Conservation (phyloP, 2,329 filamentous ascomycete genomes). For the Aphanocladium album region DNA sequence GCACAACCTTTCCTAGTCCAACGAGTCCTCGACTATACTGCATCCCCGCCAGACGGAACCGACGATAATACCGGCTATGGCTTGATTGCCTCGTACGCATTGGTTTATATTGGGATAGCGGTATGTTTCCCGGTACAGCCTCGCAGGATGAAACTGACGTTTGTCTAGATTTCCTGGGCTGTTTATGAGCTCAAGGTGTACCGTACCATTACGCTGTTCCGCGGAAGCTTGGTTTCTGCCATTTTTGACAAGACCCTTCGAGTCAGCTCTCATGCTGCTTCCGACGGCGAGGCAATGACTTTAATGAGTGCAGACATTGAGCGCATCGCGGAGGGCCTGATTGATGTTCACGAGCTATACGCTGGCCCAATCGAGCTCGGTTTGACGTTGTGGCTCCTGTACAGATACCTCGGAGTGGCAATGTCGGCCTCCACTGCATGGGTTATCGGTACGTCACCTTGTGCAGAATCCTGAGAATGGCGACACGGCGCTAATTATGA, state of each 20-base stretch:
- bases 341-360: constrained; percentile 30
- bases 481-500: not conserved
- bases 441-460: constrained; percentile 15
- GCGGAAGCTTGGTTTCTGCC: constrained; percentile 34
- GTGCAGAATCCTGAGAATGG: not conserved
- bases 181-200: constrained; percentile 30
- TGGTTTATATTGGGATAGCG: constrained; percentile 36
- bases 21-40: constrained; percentile 26
- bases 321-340: constrained; percentile 23
- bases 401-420: constrained; percentile 20
- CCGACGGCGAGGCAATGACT: constrained; percentile 32
- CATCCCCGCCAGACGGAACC: constrained; percentile 20
- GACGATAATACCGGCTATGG: constrained; percentile 29
- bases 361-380: constrained; percentile 29
- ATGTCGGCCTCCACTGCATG: constrained; percentile 20
- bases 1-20: constrained; percentile 39
- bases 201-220: constrained; percentile 29
- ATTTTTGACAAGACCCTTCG: constrained; percentile 43
- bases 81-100: constrained; percentile 33
- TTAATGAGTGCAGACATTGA: constrained; percentile 42
- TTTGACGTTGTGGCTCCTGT: constrained; percentile 30
- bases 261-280: constrained; percentile 24
- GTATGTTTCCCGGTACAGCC: constrained; percentile 21
- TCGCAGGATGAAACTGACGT: not conserved
- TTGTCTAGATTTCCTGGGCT: not conserved